Evolutionary conservation across 768 basidiomycete species (phyloP).

Genomic region (Hypholoma fasciculare): DNA sequence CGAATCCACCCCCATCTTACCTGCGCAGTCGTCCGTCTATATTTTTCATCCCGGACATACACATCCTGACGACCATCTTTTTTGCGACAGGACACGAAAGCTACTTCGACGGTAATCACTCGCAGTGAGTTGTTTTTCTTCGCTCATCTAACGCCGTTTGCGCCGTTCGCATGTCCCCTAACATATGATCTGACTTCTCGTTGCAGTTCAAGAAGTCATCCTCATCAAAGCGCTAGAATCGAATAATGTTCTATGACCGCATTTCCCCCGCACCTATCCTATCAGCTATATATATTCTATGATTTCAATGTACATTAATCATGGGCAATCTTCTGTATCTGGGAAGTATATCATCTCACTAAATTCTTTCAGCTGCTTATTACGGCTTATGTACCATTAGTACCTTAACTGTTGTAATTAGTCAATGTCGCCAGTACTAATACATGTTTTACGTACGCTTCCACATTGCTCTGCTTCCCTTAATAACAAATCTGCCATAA

Average conservation of each 20-base stretch:
- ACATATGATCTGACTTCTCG: not conserved
- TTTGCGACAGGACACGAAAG: constrained; percentile 39
- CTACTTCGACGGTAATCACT: constrained; percentile 46
- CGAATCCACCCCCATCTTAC: constrained; percentile 56
- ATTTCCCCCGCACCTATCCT: not conserved
- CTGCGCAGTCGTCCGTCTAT: constrained; percentile 52
- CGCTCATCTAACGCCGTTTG: not conserved
- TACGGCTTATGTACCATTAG: not conserved
- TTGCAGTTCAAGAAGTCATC: constrained; percentile 35
- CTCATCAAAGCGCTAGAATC: constrained; percentile 32
- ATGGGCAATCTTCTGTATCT: not conserved
- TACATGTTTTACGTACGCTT: not conserved
- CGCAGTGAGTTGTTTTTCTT: constrained; percentile 36
- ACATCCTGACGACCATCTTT: constrained; percentile 15
- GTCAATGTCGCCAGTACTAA: not conserved
- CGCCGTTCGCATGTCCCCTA: not conserved
- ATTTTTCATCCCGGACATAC: not conserved
- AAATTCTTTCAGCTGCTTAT: not conserved
- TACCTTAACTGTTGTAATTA: not conserved
- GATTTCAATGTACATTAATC: constrained; percentile 4
- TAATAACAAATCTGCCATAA: not conserved
- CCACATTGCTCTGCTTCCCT: not conserved
- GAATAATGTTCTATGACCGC: constrained; percentile 33
- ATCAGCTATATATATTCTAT: not conserved
- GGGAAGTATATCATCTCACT: not conserved